Base-by-base conservation (phyloP, 441 rosid genomes). In the Sinapis alba region DNA sequence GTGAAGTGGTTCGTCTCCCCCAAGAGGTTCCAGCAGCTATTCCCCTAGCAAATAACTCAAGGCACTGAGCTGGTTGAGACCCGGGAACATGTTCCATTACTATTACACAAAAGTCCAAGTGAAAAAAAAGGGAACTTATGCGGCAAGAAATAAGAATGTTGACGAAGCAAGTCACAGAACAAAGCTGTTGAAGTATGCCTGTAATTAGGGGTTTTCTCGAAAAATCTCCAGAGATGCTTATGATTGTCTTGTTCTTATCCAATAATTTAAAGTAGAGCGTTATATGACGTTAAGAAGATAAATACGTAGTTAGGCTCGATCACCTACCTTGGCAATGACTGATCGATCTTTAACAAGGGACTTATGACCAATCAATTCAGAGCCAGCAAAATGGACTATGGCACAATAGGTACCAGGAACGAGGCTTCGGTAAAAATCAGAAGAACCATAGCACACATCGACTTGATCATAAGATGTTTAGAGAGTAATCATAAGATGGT, bases 151-250 rank as follows among this genome's bases (percentile, higher is more conserved):
- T n/a, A n/a, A n/a, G 15, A 57, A 70, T 50, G 12, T 7, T 43
- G 18, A 53, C 20, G 53, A 71, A 76, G 34, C 47, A 38, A 38
- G 45, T 10, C 4, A 18, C 19, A 2, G 13, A 71, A 65, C 15
- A 56, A 62, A 60, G 69, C 45, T 24, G 62, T 62, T 24, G 41
- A 51, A 61, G 30, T 56, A 66, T 83, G 89, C 96, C 97, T 89
- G 90, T 89, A 74, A 92, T 9, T 9, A 91, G 94, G 65, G 96
- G 97, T 82, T 94, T 94, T 84, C 99, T 86, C 3, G 96, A 90
- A 83, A 87, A 94, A 70, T 84, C 91, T 58, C 96, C 94, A 41
- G 97, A 97, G 72, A 90, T 82, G 83, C 94, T 94, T 41, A 94
- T 77, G 67, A 92, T 68, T 20, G 81, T 74, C 71, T 79, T 79